Conservation (phyloP, 2,329 filamentous ascomycete species). For the Colletotrichum paranaense region DNA sequence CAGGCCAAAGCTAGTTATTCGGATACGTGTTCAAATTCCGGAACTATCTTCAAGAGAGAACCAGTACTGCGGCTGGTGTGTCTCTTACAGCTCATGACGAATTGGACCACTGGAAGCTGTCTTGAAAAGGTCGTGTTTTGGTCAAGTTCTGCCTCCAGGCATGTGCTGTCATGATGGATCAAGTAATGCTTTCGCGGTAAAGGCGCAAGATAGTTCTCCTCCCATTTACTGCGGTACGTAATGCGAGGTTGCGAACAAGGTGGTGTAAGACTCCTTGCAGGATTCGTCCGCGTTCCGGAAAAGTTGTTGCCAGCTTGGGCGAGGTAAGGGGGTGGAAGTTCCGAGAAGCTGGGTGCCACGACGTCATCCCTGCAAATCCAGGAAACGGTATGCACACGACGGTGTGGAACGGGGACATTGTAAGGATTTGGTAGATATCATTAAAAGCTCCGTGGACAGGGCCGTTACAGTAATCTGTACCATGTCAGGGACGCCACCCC, state of each 20-base stretch:
- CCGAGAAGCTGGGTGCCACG: conserved; percentile 27
- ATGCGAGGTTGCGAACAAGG: not conserved
- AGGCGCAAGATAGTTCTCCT: not conserved
- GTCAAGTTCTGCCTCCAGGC: not conserved
- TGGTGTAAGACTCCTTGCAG: conserved; percentile 6
- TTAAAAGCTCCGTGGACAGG: not conserved
- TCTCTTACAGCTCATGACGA: not conserved
- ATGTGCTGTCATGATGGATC: not conserved
- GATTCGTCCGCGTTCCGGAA: not conserved
- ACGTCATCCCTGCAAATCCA: conserved; percentile 20
- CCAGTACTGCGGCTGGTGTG: not conserved
- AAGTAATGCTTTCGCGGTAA: not conserved
- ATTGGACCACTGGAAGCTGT: not conserved
- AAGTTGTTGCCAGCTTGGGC: not conserved
- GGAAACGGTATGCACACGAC: not conserved
- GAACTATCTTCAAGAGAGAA: not conserved
- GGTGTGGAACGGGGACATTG: not conserved
- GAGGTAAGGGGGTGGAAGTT: conserved; percentile 3
- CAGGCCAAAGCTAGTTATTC: not conserved
- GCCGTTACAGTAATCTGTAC: not conserved
- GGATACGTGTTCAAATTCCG: not conserved
- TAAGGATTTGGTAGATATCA: not conserved
- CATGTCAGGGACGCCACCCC: not conserved
- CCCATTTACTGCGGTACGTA: too few species aligned
- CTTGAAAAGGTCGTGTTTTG: not conserved